These are phyloP conservation scores for Skeletonema costatum DNA, from an alignment of 108 stramenopile species.

Conservation along the genomic window DNA sequence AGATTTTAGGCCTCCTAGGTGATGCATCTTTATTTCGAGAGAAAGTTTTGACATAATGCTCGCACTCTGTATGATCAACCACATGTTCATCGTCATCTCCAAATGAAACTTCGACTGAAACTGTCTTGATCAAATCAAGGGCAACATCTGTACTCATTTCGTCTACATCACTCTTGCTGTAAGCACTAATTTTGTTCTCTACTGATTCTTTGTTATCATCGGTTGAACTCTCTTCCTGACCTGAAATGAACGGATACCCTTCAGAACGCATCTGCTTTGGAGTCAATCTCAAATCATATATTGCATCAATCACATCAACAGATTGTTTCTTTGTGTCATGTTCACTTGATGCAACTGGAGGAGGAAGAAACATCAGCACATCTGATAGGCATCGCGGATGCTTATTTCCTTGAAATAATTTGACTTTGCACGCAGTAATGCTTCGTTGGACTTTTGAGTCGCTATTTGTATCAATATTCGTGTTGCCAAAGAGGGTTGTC, in stretches of 20 bases:
- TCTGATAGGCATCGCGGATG: slow-evolving; percentile 39
- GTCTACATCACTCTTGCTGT: background rate
- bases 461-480: background rate
- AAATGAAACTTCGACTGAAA: slow-evolving; percentile 29
- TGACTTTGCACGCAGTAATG: slow-evolving; percentile 48
- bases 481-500: slow-evolving; percentile 5
- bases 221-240: background rate
- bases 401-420: slow-evolving; percentile 36
- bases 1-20: slow-evolving; percentile 45
- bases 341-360: background rate
- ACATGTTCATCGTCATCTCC: slow-evolving; percentile 23
- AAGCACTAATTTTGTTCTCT: slow-evolving; percentile 10
- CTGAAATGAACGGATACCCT: slow-evolving; percentile 24
- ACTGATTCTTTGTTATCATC: background rate
- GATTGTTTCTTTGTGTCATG: background rate
- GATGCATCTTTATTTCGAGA: background rate
- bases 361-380: slow-evolving; percentile 46
- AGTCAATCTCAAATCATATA: slow-evolving; percentile 22
- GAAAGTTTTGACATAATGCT: slow-evolving; percentile 37
- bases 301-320: slow-evolving; percentile 22
- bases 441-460: slow-evolving; percentile 23
- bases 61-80: slow-evolving; percentile 20
- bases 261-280: slow-evolving; percentile 38
- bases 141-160: background rate
- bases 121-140: slow-evolving; percentile 37